phyloP scores from a whole-genome alignment of 2,329 filamentous ascomycete genomes.

The Aspergillus novoparasiticus region DNA sequence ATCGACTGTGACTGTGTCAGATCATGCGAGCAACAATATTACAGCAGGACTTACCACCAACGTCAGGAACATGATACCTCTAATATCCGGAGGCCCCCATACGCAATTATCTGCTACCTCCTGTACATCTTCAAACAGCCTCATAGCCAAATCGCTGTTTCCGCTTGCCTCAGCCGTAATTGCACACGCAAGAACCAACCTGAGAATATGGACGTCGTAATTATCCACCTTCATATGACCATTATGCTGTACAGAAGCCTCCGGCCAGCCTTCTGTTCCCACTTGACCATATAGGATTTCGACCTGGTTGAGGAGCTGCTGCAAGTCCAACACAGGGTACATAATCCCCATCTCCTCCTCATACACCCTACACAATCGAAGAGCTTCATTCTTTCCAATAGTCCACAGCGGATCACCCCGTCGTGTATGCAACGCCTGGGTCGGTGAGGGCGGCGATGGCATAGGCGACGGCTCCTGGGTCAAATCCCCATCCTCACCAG shows the following conservation, averaged over 20 bases:
- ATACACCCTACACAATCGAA: constrained; percentile 75
- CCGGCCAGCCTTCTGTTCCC: constrained; percentile 8
- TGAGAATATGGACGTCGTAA: constrained; percentile 70
- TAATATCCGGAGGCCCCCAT: constrained; percentile 60
- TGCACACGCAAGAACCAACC: constrained; percentile 78
- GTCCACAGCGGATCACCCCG: constrained; percentile 73
- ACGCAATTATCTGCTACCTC: constrained; percentile 66
- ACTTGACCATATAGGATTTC: constrained; percentile 57
- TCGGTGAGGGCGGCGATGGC: constrained; percentile 27
- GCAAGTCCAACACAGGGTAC: constrained; percentile 80
- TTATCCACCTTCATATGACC: constrained; percentile 54
- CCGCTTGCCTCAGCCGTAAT: constrained; percentile 77
- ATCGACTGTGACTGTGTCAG: constrained; percentile 53
- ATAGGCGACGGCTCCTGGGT: constrained; percentile 42
- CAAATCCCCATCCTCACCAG: constrained; percentile 60
- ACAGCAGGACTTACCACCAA: constrained; percentile 41
- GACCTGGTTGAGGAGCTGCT: constrained; percentile 68
- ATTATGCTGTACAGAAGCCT: neutral
- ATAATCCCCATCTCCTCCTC: constrained; percentile 88
- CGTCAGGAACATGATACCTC: constrained; percentile 60
- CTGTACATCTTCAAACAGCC: constrained; percentile 76
- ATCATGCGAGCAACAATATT: neutral
- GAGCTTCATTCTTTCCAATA: constrained; percentile 72
- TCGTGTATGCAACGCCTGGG: neutral
- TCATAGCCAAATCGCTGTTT: constrained; percentile 71